A percentile compares a stretch with the other conserved stretches of the same genome.
Evolutionary conservation across 2,329 filamentous ascomycete genomes (phyloP).

Genomic region (Chrysosporium keratinophilum): DNA sequence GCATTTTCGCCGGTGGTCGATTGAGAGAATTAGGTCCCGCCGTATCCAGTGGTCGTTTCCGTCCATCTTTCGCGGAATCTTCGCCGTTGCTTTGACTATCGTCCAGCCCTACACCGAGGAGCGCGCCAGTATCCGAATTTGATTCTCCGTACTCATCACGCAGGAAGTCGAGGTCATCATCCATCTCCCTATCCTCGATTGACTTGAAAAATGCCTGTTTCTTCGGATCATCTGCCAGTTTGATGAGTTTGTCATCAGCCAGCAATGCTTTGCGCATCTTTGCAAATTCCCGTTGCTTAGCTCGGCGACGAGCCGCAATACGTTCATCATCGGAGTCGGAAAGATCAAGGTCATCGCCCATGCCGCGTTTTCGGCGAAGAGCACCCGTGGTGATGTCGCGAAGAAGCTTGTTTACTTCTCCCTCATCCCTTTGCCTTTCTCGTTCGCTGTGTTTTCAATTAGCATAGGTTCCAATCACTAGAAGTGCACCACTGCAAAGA

Average conservation of each 20-base stretch:
- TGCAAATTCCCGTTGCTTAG: conserved; percentile 78
- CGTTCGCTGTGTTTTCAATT: conserved; percentile 50
- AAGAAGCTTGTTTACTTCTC: conserved; percentile 80
- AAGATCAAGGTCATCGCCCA: conserved; percentile 66
- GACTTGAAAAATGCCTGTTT: conserved; percentile 82
- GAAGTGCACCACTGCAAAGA: not conserved
- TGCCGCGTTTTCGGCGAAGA: conserved; percentile 67
- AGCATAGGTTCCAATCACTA: conserved; percentile 18
- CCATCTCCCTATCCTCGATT: conserved; percentile 69
- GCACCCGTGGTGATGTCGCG: conserved; percentile 85
- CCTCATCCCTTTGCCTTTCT: conserved; percentile 69
- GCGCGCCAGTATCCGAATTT: conserved; percentile 5
- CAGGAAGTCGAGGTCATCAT: conserved; percentile 62
- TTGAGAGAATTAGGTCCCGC: conserved; percentile 36
- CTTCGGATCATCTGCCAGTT: conserved; percentile 79
- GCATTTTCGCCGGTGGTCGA: conserved; percentile 50
- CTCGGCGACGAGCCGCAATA: conserved; percentile 61
- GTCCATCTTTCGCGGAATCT: conserved; percentile 15
- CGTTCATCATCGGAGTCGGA: conserved; percentile 80
- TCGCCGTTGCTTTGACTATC: conserved; percentile 3
- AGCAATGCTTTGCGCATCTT: conserved; percentile 85
- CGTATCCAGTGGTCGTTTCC: conserved; percentile 29
- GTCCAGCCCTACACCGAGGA: conserved; percentile 15
- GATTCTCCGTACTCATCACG: conserved; percentile 36
- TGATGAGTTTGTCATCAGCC: conserved; percentile 78